phyloP scores from a whole-genome alignment of 2,329 filamentous ascomycete species.

The Alternaria incomplexa region DNA sequence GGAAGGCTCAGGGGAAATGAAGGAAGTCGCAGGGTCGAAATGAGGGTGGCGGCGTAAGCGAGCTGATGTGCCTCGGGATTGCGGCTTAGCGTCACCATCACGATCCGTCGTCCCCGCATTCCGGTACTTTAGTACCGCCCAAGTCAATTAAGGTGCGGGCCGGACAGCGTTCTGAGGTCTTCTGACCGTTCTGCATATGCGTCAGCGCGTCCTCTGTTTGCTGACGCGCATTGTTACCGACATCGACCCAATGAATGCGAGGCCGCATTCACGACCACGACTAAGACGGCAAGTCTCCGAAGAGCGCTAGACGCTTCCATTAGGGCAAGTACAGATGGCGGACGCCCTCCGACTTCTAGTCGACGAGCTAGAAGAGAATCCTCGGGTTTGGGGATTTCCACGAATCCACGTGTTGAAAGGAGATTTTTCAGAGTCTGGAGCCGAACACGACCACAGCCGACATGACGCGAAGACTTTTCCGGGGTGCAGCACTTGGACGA shows the following conservation, averaged over 20 bases:
- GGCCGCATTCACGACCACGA: background rate
- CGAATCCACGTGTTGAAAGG: slow-evolving; percentile 6
- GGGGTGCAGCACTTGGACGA: background rate
- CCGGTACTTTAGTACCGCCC: background rate
- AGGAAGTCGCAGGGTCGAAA: slow-evolving; percentile 4
- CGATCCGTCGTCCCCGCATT: slow-evolving; percentile 15
- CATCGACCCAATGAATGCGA: slow-evolving; percentile 10
- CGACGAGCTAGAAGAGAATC: background rate
- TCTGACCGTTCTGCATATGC: slow-evolving; percentile 4
- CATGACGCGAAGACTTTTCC: background rate
- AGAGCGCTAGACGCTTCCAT: slow-evolving; percentile 4
- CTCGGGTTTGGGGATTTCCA: slow-evolving; percentile 2
- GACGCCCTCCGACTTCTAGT: background rate
- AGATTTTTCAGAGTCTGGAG: slow-evolving; percentile 1
- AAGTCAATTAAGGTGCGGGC: slow-evolving; percentile 16
- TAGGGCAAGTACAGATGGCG: background rate
- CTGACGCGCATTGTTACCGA: slow-evolving; percentile 3
- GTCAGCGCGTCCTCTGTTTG: background rate
- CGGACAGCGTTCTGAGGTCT: slow-evolving; percentile 11
- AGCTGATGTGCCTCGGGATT: slow-evolving; percentile 7
- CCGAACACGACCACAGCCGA: background rate
- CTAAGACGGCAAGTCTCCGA: slow-evolving; percentile 7
- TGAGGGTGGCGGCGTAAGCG: slow-evolving; percentile 10
- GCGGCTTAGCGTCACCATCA: background rate
- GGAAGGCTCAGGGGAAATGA: slow-evolving; percentile 15